Evolutionary conservation across 2,329 filamentous ascomycete species (phyloP).

Genomic region (Aotearoamyces nothofagi): DNA sequence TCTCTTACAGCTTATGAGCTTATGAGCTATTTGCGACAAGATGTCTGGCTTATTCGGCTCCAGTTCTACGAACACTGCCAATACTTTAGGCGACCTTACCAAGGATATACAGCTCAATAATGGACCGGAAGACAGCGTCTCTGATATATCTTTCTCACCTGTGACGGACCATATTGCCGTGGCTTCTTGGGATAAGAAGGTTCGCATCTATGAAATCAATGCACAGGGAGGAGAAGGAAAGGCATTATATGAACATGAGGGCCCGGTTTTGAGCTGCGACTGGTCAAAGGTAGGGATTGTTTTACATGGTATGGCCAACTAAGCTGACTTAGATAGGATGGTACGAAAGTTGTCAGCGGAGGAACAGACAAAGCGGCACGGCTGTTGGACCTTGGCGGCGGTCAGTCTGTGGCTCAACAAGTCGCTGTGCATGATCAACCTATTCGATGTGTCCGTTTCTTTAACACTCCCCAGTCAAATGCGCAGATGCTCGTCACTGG

Average conservation of each 20-base stretch:
- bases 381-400: constrained; percentile 64
- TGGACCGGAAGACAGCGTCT: constrained; percentile 79
- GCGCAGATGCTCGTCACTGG: constrained; percentile 80
- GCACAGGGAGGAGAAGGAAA: constrained; percentile 65
- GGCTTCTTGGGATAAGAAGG: constrained; percentile 93
- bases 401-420: constrained; percentile 45
- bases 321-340: constrained; percentile 45
- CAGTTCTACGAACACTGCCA: constrained; percentile 31
- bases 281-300: constrained; percentile 72
- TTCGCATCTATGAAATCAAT: constrained; percentile 89
- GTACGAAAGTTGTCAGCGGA: constrained; percentile 71
- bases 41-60: constrained; percentile 53
- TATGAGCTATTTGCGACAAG: no score
- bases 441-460: constrained; percentile 65
- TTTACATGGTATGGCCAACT: constrained; percentile 2
- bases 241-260: constrained; percentile 73
- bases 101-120: constrained; percentile 69
- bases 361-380: constrained; percentile 86
- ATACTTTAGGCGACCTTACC: constrained; percentile 79
- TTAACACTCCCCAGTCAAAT: constrained; percentile 46
- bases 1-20: no score
- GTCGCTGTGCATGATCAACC: constrained; percentile 76
- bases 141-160: constrained; percentile 71
- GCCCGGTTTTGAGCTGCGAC: constrained; percentile 68
- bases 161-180: constrained; percentile 72